Conservation (phyloP, 805 yeast genomes). For the Candida silvicultrix region DNA sequence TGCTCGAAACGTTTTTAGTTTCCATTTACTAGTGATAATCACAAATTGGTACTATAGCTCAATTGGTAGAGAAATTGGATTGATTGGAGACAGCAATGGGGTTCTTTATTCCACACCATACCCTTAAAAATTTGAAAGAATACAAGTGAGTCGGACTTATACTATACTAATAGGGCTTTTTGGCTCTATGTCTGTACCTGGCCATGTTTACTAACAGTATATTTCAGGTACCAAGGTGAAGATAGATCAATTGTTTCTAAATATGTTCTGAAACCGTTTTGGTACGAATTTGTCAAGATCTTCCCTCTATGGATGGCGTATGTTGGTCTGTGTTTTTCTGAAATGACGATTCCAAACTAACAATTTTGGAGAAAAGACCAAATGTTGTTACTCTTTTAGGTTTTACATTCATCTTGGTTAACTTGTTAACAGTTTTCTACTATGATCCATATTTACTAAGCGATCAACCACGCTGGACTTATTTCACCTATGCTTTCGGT, state of each 20-base stretch:
- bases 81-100: constrained; percentile 63
- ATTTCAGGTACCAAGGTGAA: constrained; percentile 56
- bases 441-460: constrained; percentile 63
- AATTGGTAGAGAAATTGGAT: too few species aligned
- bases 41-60: too few species aligned
- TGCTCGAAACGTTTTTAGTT: too few species aligned
- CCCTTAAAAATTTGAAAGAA: constrained; percentile 45
- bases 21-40: too few species aligned
- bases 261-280: constrained; percentile 74
- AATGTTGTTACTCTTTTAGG: constrained; percentile 84
- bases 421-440: constrained; percentile 58
- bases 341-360: background rate
- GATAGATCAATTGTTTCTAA: constrained; percentile 78
- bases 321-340: constrained; percentile 4
- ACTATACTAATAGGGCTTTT: too few species aligned
- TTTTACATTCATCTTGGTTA: constrained; percentile 59
- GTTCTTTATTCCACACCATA: constrained; percentile 49
- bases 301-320: constrained; percentile 82
- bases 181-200: background rate
- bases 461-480: constrained; percentile 69
- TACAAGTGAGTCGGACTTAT: constrained; percentile 33
- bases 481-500: constrained; percentile 71
- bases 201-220: background rate
- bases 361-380: constrained; percentile 34
- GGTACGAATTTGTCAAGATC: constrained; percentile 63